Evolutionary conservation across 805 yeast genomes (phyloP), one percentile per base, ranked within the genome.

Genomic region (Candida tibetensis): DNA sequence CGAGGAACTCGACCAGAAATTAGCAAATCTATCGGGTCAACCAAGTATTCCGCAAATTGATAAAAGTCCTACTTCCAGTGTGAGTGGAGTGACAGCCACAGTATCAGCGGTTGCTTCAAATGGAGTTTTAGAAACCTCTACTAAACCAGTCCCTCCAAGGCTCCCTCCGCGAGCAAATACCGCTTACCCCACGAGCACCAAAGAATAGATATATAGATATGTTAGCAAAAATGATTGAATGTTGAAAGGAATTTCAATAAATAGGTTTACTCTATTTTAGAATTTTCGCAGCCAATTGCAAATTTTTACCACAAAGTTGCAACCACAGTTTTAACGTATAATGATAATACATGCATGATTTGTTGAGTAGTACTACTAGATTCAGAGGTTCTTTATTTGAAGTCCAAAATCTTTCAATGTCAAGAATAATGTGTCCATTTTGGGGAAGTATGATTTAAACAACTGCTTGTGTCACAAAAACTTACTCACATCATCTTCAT

Each of bases 21-120:
- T 29, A 9, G 21, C 12, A 17, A 27, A 28, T 9, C 28, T 34
- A 19, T n/a, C 38, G 4, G 17, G 14, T 7, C 22, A 28, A 21
- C 17, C 38, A 1, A 28, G 19, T 10, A 14, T 18, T 22, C 35
- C 25, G 7, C 25, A 32, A 49, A 28, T 21, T 21, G 25, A 21
- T 7, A 36, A 32, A 16, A 36, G 32, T 18, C 49, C 53, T 1
- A 50, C 39, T 33, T 28, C 44, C 13, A 48, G 50, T 34, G 28
- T 47, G 4, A 32, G 40, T 30, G 32, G 44, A n/a, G 29, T 28
- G 15, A 28, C 31, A 13, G 37, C 30, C 13, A 17, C 22, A 2
- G 26, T 22, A 5, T 15, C 28, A 15, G 21, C 9, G 25, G 10
- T 21, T 10, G 10, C 7, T 10, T 7, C 25, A 10, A 21, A 21